Base-by-base conservation (phyloP, 352 stramenopile species). In the Phytopythium delawarense region DNA sequence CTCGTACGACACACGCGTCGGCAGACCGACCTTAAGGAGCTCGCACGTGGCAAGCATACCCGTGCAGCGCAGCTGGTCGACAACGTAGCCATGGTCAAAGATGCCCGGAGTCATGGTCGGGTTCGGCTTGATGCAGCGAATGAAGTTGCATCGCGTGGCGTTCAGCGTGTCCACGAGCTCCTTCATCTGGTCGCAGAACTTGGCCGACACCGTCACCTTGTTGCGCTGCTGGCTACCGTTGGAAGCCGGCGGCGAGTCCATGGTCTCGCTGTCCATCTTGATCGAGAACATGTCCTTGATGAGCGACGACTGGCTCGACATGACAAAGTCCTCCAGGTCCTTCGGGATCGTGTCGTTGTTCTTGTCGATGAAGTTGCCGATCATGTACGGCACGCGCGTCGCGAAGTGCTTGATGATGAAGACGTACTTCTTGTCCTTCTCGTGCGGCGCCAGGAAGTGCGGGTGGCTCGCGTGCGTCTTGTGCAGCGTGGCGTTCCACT, bases 401-500 rank as follows among this genome's bases (percentile, higher is more conserved):
- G 96, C 96, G 78, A 98, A 99, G 80, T 99, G 96, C 57, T 96
- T 89, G 52, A 99, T 90, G 55, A 96, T 96, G 74, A 99, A 99
- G 65, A 96, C 82, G 60, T 91, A 95, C 63, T 97, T 95, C 59
- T 92, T 86, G 65, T 97, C 83, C 66, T 94, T 93, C 63, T 91
- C 87, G 55, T 97, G 87, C 46, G 82, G 76, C 18, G 84, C 51
- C 34, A 89, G 50, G 60, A 96, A 95, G 70, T 91, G 87, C 39
- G 78, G 64, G 63, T 92, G 79, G 44, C 59, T 80, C 18, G 73
- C 59, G 63, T 94, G 84, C 25, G 75, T 91, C 76, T 89, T 90
- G 76, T 96, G 86, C 55, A 96, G 64, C 68, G 68, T 82, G 1
- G 74, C 77, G 57, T 92, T 91, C 86, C 87, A 95, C 66, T 96